Percentiles rank a stretch among this genome's conserved stretches.
Evolutionary conservation across 2,329 filamentous ascomycete genomes (phyloP).

Genomic region (Colletotrichum chlorophyti): DNA sequence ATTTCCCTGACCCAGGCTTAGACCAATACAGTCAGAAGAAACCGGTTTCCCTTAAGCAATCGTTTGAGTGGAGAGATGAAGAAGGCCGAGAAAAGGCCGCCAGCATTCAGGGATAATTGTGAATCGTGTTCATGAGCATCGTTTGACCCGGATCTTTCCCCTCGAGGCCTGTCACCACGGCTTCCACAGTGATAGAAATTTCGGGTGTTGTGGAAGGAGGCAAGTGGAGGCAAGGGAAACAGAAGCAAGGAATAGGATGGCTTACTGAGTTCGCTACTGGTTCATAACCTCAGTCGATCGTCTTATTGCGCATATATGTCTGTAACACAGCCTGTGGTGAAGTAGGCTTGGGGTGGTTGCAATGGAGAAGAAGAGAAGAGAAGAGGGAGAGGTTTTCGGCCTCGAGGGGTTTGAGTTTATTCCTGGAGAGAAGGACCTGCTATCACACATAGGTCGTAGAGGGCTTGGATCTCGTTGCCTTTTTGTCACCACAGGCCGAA

Average conservation of each 20-base stretch:
- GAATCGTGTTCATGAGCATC: too few species aligned
- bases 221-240: background rate
- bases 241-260: background rate
- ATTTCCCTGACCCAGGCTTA: too few species aligned
- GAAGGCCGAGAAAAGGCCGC: too few species aligned
- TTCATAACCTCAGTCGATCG: background rate
- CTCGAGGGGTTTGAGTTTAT: background rate
- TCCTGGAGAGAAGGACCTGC: background rate
- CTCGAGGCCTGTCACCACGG: too few species aligned
- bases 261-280: background rate
- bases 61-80: too few species aligned
- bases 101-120: too few species aligned
- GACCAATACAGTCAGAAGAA: too few species aligned
- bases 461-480: background rate
- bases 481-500: background rate
- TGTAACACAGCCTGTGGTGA: background rate
- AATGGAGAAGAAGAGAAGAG: background rate
- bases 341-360: background rate
- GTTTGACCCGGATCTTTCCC: too few species aligned
- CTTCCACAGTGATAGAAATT: too few species aligned
- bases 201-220: too few species aligned
- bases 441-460: background rate
- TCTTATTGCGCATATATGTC: background rate
- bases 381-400: background rate
- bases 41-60: too few species aligned